Conservation (phyloP, 768 basidiomycete genomes). For the Termitomyces heimii region DNA sequence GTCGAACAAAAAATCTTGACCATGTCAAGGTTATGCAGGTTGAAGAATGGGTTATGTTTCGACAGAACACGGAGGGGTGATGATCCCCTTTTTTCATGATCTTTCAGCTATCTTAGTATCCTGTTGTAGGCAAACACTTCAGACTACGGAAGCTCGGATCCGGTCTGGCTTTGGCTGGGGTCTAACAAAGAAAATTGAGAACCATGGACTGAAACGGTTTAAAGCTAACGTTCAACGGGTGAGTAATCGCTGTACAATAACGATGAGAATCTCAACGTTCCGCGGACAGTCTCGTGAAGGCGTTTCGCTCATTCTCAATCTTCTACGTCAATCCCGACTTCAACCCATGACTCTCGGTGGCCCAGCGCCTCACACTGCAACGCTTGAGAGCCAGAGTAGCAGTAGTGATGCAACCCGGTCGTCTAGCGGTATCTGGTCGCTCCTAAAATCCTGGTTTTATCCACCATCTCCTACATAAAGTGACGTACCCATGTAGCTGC, state of each 20-base stretch:
- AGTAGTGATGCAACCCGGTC: conserved; percentile 2
- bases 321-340: conserved; percentile 74
- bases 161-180: conserved; percentile 91
- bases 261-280: neutral
- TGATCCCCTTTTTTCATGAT: conserved; percentile 16
- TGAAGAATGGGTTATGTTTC: conserved; percentile 73
- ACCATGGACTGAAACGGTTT: conserved; percentile 76
- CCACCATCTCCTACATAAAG: conserved; percentile 19
- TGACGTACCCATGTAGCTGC: conserved; percentile 7
- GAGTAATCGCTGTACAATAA: conserved; percentile 18
- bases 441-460: conserved; percentile 36
- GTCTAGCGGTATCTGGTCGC: conserved; percentile 28
- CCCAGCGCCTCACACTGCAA: conserved; percentile 16
- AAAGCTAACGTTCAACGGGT: conserved; percentile 85
- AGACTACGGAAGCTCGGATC: conserved; percentile 82
- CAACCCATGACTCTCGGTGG: conserved; percentile 47
- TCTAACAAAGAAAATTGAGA: conserved; percentile 82
- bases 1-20: conserved; percentile 85
- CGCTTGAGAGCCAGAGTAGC: conserved; percentile 9
- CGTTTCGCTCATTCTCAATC: conserved; percentile 72
- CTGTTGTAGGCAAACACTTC: conserved; percentile 63
- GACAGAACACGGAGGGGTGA: conserved; percentile 66
- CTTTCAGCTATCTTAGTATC: neutral
- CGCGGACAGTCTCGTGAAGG: conserved; percentile 73
- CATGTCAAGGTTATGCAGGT: conserved; percentile 94